Base-by-base conservation (phyloP, 1,284 basidiomycete species). In the Ceratobasidium sp. region DNA sequence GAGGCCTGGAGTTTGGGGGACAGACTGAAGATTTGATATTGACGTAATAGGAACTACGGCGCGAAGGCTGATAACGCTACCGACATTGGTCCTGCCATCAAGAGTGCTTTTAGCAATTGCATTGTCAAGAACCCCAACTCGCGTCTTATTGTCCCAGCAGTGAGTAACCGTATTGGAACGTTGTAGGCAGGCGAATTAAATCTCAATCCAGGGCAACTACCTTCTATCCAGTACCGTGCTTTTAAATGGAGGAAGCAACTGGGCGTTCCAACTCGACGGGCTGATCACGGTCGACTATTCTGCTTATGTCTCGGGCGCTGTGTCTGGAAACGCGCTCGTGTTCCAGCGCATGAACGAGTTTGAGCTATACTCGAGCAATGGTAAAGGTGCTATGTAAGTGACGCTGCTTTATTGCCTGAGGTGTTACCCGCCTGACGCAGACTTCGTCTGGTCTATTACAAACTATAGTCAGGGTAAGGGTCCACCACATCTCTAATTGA, bases 281-380 rank as follows among this genome's bases (percentile, higher is more conserved):
- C 49, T 77, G 7, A 78, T 78, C 49, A 76, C 75, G 8, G 75
- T 76, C n/a, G 60, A 64, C 50, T 64, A 64, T 21, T 25, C 49
- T 25, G 60, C 49, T 8, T 64, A 64, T 23, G 60, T 64, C 23
- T 64, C 60, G 21, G 60, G 60, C 21, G 49, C 49, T 2, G 19
- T 64, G 3, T 19, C 60, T 4, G 60, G 60, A 8, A 64, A 64
- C 33, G 60, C 36, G 16, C 11, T 64, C 8, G 33, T 64, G 8
- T 64, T 64, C 60, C 49, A 54, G n/a, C 49, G 50, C 8, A 77
- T 78, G 25, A 73, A 76, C 54, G 77, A 79, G 72, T 78, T 79
- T 60, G 78, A 79, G 70, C 74, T 79, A 68, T 79, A 75, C 70
- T 78, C 77, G 27, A 75, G 75, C 54, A 79, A 75, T 68, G 77